Base-by-base conservation (phyloP, 345 rosid genomes). In the Ricinus communis region DNA sequence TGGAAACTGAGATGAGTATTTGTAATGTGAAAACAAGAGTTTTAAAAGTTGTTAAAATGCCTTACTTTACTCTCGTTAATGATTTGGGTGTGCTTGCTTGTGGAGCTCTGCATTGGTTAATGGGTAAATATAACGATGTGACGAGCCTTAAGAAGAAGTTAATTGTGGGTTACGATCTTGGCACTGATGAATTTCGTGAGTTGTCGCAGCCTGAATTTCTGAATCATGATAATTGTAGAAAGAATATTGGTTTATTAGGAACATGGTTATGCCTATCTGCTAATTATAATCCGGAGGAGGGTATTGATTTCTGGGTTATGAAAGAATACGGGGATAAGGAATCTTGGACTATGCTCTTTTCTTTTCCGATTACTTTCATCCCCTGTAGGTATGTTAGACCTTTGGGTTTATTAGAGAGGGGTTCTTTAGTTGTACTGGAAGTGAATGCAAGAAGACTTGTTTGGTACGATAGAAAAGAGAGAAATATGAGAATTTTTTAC, bases 311-410 rank as follows among this genome's bases (percentile, higher is more conserved):
- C 25, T 65, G 69, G 69, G 56, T n/a, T 30, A 45, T 70, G 73
- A 58, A 58, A 14, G 65, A 47, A 6, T 31, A 30, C 33, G 46
- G 16, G 15, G 65, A 43, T 10, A 19, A 43, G 66, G 57, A 58
- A 22, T 59, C 65, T 25, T 70, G 73, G 73, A 58, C 53, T 58
- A 27, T n/a, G 43, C 33, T 70, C n/a, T 58, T 54, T 21, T 45
- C 40, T 0, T 11, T 56, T 30, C 2, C n/a, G 10, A 1, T 7
- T 46, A 8, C 5, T 62, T 18, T 4, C 7, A 5, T 38, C 46
- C 9, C 0, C 11, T 25, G 27, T 15, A 24, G 10, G 1, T 54
- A 10, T 22, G 22, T 43, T 10, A 38, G 22, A 31, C 52, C 71
- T 40, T 55, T 68, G 62, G 40, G 51, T 41, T 68, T 36, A 38